Evolutionary conservation across 306 rosid genomes (phyloP).

Genomic region (Trichosanthes cucumerina): DNA sequence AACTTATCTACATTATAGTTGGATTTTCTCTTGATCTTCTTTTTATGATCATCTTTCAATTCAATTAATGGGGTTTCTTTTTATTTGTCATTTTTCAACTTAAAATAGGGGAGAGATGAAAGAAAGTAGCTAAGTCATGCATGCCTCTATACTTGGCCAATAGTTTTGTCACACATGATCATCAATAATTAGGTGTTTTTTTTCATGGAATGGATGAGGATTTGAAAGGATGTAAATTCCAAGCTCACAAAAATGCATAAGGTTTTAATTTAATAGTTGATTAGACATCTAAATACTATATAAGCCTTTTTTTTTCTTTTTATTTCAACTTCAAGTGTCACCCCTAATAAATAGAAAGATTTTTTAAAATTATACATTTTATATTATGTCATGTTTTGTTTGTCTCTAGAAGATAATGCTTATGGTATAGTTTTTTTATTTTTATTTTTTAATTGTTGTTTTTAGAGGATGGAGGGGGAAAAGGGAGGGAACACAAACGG

Average conservation of each 20-base stretch:
- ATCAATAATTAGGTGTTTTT: neutral
- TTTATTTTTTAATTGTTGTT: too few species aligned
- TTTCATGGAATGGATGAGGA: neutral
- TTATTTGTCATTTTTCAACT: conserved; percentile 4
- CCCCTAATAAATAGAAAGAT: too few species aligned
- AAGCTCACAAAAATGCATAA: neutral
- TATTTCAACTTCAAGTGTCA: neutral
- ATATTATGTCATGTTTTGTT: neutral
- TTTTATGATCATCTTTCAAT: neutral
- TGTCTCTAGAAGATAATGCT: neutral
- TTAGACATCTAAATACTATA: neutral
- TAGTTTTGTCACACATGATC: neutral
- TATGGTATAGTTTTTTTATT: neutral
- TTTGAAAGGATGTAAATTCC: neutral
- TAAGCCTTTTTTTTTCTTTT: neutral
- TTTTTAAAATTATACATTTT: neutral
- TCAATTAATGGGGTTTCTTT: conserved; percentile 4
- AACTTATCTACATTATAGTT: neutral
- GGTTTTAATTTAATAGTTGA: neutral
- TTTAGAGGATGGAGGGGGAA: too few species aligned
- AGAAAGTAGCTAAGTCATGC: neutral
- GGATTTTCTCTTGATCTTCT: neutral
- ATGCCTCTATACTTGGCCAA: neutral
- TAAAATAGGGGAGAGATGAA: neutral
- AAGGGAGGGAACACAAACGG: too few species aligned